Percentiles rank a stretch among this genome's conserved stretches.
Conservation (phyloP, 306 rosid genomes). For the Parietaria judaica region DNA sequence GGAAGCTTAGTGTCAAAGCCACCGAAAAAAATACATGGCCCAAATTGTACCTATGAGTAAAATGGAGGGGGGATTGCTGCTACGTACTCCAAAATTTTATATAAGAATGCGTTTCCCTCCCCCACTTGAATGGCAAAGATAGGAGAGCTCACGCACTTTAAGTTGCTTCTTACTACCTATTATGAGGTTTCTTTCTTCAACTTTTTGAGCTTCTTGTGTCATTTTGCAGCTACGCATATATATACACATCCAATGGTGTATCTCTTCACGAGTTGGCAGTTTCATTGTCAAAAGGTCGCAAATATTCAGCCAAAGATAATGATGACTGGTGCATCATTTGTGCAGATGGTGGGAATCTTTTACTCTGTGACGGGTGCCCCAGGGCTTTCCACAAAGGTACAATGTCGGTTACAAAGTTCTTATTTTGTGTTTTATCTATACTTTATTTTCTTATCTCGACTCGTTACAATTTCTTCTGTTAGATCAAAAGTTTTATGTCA, state of each 20-base stretch:
- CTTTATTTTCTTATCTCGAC: not conserved
- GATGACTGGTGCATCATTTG: constrained; percentile 91
- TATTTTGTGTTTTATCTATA: not conserved
- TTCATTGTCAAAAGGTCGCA: constrained; percentile 81
- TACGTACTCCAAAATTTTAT: too few relatives aligned
- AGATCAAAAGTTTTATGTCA: too few relatives aligned
- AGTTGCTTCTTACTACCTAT: not conserved
- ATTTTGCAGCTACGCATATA: constrained; percentile 82
- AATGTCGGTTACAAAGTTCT: not conserved
- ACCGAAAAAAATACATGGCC: too few relatives aligned
- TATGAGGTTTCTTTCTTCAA: constrained; percentile 16
- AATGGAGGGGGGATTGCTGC: too few relatives aligned
- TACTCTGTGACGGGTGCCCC: constrained; percentile 98
- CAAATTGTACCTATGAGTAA: too few relatives aligned
- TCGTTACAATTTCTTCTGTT: not conserved
- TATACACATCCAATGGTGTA: constrained; percentile 88
- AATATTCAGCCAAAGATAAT: constrained; percentile 68
- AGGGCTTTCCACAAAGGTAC: constrained; percentile 97
- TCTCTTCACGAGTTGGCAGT: constrained; percentile 90
- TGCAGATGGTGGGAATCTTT: constrained; percentile 89
- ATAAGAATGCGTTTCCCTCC: too few relatives aligned
- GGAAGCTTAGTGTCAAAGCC: too few relatives aligned
- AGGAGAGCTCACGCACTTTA: not conserved
- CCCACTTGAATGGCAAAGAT: too few relatives aligned
- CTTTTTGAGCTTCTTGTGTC: constrained; percentile 23